Conservation (phyloP, 257 asterid species). For the Solanum okadae region DNA sequence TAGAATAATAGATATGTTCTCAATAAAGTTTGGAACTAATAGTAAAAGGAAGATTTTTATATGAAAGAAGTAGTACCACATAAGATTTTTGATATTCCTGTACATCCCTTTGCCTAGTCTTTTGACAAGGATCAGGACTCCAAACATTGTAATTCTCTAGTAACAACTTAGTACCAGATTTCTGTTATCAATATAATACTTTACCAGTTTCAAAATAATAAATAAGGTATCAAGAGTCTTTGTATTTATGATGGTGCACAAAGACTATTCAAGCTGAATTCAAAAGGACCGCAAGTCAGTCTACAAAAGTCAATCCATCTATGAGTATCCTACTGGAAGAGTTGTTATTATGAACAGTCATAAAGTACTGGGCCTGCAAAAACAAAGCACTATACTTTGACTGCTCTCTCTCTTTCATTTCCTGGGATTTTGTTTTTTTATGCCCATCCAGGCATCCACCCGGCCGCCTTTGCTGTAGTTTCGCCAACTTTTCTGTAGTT, state of each 20-base stretch:
- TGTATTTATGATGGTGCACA: neutral
- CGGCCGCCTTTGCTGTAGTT: neutral
- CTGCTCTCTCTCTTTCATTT: neutral
- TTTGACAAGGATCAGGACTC: neutral
- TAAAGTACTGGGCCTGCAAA: neutral
- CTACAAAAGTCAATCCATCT: neutral
- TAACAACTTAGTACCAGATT: neutral
- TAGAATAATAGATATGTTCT: neutral
- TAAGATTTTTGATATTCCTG: neutral
- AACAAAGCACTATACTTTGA: neutral
- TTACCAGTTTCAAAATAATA: neutral
- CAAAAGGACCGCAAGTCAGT: neutral
- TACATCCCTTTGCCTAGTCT: neutral
- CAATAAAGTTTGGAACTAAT: neutral
- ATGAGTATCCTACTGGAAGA: neutral
- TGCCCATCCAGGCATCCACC: neutral
- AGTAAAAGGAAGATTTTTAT: neutral
- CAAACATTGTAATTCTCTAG: neutral
- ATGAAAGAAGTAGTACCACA: neutral
- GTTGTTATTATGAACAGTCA: neutral
- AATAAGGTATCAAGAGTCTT: neutral
- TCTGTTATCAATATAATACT: neutral
- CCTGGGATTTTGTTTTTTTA: neutral
- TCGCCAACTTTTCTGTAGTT: neutral
- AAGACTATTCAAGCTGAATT: neutral